Evolutionary conservation across 257 asterid genomes (phyloP), one percentile per base, ranked within the genome.

Genomic region (Solanum pinnatisectum): DNA sequence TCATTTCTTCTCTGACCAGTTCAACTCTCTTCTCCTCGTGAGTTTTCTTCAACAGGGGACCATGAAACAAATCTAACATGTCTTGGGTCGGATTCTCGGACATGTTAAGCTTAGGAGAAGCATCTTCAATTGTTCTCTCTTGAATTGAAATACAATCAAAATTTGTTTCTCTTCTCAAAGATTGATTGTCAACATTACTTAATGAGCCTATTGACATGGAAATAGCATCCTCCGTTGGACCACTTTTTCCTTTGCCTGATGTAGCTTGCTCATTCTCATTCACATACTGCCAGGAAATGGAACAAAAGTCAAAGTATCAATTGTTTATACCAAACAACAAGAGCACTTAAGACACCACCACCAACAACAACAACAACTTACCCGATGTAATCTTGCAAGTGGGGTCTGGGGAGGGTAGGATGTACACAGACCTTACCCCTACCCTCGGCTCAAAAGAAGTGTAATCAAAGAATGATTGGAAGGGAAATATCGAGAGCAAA

Each of bases 61-160:
- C 93, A 89, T 91, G 74, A 89, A 90, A 74, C 89, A 92, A 44
- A 39, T 92, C 92, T 81, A 92, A 88, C 92, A 92, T 91, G 88
- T 85, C 90, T 77, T 91, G 88, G 32, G 90, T 16, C 14, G 91
- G 88, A 89, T 89, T 86, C 70, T 88, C 91, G 4, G 92, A 83
- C 91, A 87, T 60, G 35, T 63, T 88, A 13, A 85, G 87, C 86
- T 76, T 77, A 33, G 77, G 5, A 71, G 78, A 6, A 71, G 82
- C 35, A 87, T 22, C 89, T n/a, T 76, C 87, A 87, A 37, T 63
- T 60, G 89, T 81, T 40, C 32, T 27, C 72, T 87, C 89, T 73
- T 56, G 85, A 25, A 83, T 42, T 39, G 86, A 37, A 67, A 25
- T 33, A 23, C 83, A 4, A 72, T 22, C 35, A 87, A 49, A 63